Conservation (phyloP, 108 stramenopile species). For the Skeletonema tropicum region DNA sequence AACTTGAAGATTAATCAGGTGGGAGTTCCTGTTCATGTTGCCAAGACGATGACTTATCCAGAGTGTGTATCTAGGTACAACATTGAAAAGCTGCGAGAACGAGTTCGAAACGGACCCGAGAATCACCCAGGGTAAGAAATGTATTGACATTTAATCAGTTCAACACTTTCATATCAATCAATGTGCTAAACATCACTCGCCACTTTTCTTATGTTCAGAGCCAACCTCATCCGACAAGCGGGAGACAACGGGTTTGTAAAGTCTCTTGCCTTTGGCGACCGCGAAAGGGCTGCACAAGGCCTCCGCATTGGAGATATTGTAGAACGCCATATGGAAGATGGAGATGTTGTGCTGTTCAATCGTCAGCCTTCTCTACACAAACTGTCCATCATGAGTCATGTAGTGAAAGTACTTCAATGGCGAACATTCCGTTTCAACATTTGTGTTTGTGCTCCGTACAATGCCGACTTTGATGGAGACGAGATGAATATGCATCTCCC, state of each 20-base stretch:
- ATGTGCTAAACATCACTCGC: neutral
- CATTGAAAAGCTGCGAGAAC: slow-evolving; percentile 86
- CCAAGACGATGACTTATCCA: slow-evolving; percentile 97
- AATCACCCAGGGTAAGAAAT: slow-evolving; percentile 83
- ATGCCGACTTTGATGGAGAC: slow-evolving; percentile 99
- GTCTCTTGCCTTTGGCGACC: slow-evolving; percentile 91
- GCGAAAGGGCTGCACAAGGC: slow-evolving; percentile 79
- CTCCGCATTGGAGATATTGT: slow-evolving; percentile 95
- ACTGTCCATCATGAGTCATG: slow-evolving; percentile 97
- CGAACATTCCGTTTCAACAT: slow-evolving; percentile 99
- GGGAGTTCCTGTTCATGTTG: slow-evolving; percentile 96
- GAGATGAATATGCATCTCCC: slow-evolving; percentile 99
- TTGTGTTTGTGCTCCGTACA: slow-evolving; percentile 98
- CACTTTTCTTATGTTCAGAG: slow-evolving; percentile 20
- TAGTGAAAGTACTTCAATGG: slow-evolving; percentile 94
- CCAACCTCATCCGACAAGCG: slow-evolving; percentile 85
- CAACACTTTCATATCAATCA: neutral
- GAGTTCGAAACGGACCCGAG: slow-evolving; percentile 92
- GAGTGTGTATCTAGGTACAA: slow-evolving; percentile 96
- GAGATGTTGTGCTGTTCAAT: slow-evolving; percentile 98
- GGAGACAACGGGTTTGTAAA: slow-evolving; percentile 78
- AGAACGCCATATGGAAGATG: slow-evolving; percentile 98
- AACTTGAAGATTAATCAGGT: slow-evolving; percentile 94
- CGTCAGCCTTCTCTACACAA: slow-evolving; percentile 99
- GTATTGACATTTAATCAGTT: neutral